These are phyloP conservation scores for Austroboletus festivus DNA, from an alignment of 768 basidiomycete species.

Conservation along the genomic window DNA sequence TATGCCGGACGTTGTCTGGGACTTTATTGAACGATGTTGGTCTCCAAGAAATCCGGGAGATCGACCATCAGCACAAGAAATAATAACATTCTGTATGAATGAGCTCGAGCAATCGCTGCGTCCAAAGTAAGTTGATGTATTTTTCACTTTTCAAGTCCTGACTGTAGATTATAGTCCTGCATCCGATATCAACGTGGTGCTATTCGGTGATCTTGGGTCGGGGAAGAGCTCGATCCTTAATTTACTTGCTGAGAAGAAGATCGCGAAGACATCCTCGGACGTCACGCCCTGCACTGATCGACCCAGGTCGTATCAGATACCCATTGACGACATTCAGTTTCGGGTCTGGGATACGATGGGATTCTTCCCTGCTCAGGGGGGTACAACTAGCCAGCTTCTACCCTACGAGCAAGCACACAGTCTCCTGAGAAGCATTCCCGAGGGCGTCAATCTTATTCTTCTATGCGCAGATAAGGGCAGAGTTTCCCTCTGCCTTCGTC, in stretches of 20 bases:
- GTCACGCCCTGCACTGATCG: conserved; percentile 31
- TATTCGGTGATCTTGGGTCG: conserved; percentile 15
- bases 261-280: conserved; percentile 24
- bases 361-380: too few species aligned
- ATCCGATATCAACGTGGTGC: conserved; percentile 9
- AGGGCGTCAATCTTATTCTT: conserved; percentile 36
- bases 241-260: conserved; percentile 11
- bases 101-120: background rate
- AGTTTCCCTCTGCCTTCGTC: conserved; percentile 22
- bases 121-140: background rate
- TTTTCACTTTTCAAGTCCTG: background rate
- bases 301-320: background rate
- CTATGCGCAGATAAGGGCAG: conserved; percentile 32
- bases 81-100: background rate
- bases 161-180: background rate
- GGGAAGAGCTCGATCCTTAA: conserved; percentile 23
- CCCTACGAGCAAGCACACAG: conserved; percentile 19
- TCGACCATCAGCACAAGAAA: background rate
- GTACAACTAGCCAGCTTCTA: background rate
- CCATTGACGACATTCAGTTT: conserved; percentile 5
- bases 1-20: background rate
- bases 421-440: conserved; percentile 24
- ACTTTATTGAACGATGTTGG: conserved; percentile 6
- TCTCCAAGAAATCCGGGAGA: background rate
- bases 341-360: conserved; percentile 25